Evolutionary conservation across 768 basidiomycete genomes (phyloP), one percentile per base, ranked within the genome.

Genomic region (Pulveroboletus sp.): DNA sequence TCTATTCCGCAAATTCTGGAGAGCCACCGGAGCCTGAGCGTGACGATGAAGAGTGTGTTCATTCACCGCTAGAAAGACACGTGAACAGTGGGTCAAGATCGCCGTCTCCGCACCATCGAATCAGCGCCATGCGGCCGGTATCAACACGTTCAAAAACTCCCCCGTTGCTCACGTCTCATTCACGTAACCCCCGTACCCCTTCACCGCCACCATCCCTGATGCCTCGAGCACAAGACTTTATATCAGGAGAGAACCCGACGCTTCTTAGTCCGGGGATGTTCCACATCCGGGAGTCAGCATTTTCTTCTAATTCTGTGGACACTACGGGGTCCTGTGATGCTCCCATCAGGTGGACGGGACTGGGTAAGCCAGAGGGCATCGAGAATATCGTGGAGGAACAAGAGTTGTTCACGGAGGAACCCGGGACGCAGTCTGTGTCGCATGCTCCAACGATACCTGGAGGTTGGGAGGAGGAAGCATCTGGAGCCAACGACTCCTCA

Each of bases 311-410:
- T 50, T 73, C 75, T 6, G 66, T 66, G 34, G 72, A 64, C 41
- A 77, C 70, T 41, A 77, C 70, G 32, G 65, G 66, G 44, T 75
- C 70, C 44, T 67, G 66, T 14, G 77, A 85, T 27, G 70, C 80
- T 35, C 80, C 83, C 4, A 79, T 84, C 43, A 77, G 79, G 45
- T 87, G 83, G 84, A 78, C 78, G 6, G 84, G 83, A 24, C 45
- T 68, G 60, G 64, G 68, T 55, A 60, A 63, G 48, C 61, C 67
- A 52, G 69, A 67, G 36, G 73, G 73, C 27, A 67, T 69, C 37
- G 70, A 68, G 54, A 68, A 66, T 33, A 67, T 67, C 11, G 61
- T 69, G 49, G 69, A 70, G 43, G 70, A 66, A 38, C 52, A 57
- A 48, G 68, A 69, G 43, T 19, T 62, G 7, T 64, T 52, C 38